phyloP scores from a whole-genome alignment of 1,284 basidiomycete species.

The Tremellales sp. region DNA sequence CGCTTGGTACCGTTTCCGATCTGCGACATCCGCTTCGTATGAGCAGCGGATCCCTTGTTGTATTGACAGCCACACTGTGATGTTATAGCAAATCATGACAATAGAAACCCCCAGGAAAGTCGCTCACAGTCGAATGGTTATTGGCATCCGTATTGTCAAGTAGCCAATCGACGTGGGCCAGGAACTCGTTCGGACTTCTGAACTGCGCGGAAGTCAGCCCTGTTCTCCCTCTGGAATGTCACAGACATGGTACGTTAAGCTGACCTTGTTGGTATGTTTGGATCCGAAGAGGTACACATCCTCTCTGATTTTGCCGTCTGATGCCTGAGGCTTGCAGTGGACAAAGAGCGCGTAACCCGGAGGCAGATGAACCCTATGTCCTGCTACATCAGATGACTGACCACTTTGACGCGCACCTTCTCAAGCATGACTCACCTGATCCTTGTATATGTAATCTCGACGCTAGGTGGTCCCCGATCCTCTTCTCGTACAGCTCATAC shows the following conservation, averaged over 20 bases:
- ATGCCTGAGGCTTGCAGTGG: conserved; percentile 22
- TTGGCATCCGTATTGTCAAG: neutral
- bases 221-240: neutral
- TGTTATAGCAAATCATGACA: conserved; percentile 1
- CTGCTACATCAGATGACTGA: conserved; percentile 6
- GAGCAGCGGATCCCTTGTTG: conserved; percentile 10
- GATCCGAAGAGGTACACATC: conserved; percentile 38
- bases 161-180: conserved; percentile 1
- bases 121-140: neutral
- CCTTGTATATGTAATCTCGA: too few relatives aligned
- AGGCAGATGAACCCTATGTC: conserved; percentile 24
- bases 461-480: conserved; percentile 26
- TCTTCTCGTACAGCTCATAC: conserved; percentile 24
- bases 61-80: conserved; percentile 34
- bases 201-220: neutral
- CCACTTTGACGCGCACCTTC: too few relatives aligned
- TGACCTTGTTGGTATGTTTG: conserved; percentile 15
- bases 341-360: conserved; percentile 31
- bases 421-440: too few relatives aligned
- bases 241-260: conserved; percentile 15
- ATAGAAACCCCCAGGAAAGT: neutral
- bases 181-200: neutral
- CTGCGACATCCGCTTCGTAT: conserved; percentile 6
- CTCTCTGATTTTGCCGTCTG: conserved; percentile 16
- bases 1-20: conserved; percentile 6